Conservation (phyloP, 176 grass and related monocot species). For the Eremochloa ophiuroides region DNA sequence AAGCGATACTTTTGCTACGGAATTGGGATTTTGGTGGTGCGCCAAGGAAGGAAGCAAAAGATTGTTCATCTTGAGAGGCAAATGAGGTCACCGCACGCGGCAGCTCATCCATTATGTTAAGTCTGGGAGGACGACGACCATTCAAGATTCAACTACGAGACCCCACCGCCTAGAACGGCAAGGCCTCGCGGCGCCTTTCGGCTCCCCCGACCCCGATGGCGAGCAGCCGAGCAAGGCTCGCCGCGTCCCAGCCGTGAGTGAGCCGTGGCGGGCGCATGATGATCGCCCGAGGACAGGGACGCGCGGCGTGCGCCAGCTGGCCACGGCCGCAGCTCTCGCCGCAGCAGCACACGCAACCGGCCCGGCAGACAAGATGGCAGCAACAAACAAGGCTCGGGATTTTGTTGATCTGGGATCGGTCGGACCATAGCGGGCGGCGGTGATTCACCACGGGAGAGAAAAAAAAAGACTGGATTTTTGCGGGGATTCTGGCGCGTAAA, state of each 20-base stretch:
- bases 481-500: conserved; percentile 16
- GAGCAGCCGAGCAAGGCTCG: neutral
- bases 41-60: neutral
- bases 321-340: conserved; percentile 39
- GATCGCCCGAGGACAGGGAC: conserved; percentile 40
- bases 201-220: conserved; percentile 8
- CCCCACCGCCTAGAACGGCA: conserved; percentile 2
- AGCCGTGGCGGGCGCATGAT: neutral
- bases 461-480: conserved; percentile 4
- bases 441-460: too few species aligned
- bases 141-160: neutral
- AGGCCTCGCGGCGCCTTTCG: neutral
- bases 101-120: neutral
- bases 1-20: neutral
- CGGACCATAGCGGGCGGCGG: neutral
- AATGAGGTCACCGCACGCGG: conserved; percentile 33
- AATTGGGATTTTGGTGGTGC: neutral
- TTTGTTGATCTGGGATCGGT: neutral
- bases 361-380: neutral
- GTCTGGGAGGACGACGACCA: neutral
- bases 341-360: conserved; percentile 9
- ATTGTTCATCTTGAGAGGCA: conserved; percentile 21
- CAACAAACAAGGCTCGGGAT: neutral
- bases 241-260: neutral
- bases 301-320: conserved; percentile 36